Percentiles rank a stretch among this genome's conserved stretches.
Evolutionary conservation across 2,329 filamentous ascomycete genomes (phyloP).

Genomic region (Alternaria angustiovoidea): DNA sequence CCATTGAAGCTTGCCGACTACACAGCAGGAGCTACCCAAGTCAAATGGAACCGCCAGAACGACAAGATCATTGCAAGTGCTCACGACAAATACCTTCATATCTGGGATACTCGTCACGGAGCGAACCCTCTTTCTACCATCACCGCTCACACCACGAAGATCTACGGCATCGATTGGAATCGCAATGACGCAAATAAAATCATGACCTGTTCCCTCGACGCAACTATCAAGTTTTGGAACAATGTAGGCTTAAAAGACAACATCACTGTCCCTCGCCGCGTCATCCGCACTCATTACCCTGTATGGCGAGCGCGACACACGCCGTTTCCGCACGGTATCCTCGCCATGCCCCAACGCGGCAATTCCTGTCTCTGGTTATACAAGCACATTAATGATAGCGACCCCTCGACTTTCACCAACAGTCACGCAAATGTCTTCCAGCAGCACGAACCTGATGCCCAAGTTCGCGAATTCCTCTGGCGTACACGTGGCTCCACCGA

Average conservation of each 20-base stretch:
- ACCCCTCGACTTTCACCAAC: conserved; percentile 29
- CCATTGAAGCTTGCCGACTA: conserved; percentile 77
- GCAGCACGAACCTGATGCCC: conserved; percentile 60
- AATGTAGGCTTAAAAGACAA: conserved; percentile 67
- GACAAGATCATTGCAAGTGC: conserved; percentile 88
- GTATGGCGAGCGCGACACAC: conserved; percentile 92
- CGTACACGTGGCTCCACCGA: conserved; percentile 72
- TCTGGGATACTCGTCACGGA: conserved; percentile 88
- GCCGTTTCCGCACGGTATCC: conserved; percentile 83
- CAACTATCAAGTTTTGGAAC: conserved; percentile 94
- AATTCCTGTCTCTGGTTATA: conserved; percentile 87
- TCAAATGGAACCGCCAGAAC: conserved; percentile 92
- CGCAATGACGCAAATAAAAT: conserved; percentile 75
- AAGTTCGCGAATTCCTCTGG: conserved; percentile 94
- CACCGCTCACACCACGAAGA: conserved; percentile 88
- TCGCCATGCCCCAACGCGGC: conserved; percentile 92
- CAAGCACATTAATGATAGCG: conserved; percentile 65
- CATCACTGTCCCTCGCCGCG: conserved; percentile 55
- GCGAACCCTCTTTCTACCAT: conserved; percentile 83
- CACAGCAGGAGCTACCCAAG: conserved; percentile 92
- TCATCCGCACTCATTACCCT: conserved; percentile 83
- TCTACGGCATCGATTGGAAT: conserved; percentile 96
- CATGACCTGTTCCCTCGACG: conserved; percentile 89
- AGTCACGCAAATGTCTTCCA: conserved; percentile 58
- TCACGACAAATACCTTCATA: conserved; percentile 84